A percentile compares a stretch with the other conserved stretches of the same genome.
Evolutionary conservation across 768 basidiomycete genomes (phyloP).

Genomic region (Leucosporidium creatinivorum): DNA sequence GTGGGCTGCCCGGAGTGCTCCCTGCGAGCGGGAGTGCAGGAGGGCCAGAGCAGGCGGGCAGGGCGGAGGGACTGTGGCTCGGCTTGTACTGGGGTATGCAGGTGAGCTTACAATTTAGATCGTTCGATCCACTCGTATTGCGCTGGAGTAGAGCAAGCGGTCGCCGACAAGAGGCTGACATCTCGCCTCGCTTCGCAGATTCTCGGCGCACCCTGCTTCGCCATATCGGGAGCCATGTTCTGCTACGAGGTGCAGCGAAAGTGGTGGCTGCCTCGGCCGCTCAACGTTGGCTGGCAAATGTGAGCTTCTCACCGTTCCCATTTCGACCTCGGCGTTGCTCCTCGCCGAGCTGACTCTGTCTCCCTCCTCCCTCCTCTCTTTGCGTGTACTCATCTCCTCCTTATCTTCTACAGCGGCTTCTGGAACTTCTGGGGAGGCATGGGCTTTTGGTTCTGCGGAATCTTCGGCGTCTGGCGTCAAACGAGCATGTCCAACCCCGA

Average conservation of each 20-base stretch:
- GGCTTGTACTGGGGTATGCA: constrained; percentile 27
- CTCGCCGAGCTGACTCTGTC: no score
- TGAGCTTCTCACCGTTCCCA: neutral
- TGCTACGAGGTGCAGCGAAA: constrained; percentile 23
- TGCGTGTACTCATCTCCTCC: no score
- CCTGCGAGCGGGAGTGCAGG: constrained; percentile 1
- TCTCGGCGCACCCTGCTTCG: constrained; percentile 28
- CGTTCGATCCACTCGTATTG: no score
- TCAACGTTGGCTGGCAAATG: constrained; percentile 22
- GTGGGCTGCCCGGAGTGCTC: constrained; percentile 27
- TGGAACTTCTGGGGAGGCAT: constrained; percentile 33
- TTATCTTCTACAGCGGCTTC: constrained; percentile 7
- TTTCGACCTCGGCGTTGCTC: no score
- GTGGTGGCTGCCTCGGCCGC: constrained; percentile 23
- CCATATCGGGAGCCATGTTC: constrained; percentile 24
- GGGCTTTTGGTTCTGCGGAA: constrained; percentile 29
- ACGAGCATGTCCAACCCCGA: neutral
- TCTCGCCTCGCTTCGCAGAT: constrained; percentile 4
- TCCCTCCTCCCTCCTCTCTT: neutral
- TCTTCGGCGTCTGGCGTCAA: constrained; percentile 26
- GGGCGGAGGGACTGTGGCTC: constrained; percentile 18
- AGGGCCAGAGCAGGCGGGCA: constrained; percentile 6
- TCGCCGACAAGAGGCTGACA: no score
- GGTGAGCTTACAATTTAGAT: no score
- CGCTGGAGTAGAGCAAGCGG: no score